phyloP scores from a whole-genome alignment of 768 basidiomycete species.

The Termitomyces sp. region DNA sequence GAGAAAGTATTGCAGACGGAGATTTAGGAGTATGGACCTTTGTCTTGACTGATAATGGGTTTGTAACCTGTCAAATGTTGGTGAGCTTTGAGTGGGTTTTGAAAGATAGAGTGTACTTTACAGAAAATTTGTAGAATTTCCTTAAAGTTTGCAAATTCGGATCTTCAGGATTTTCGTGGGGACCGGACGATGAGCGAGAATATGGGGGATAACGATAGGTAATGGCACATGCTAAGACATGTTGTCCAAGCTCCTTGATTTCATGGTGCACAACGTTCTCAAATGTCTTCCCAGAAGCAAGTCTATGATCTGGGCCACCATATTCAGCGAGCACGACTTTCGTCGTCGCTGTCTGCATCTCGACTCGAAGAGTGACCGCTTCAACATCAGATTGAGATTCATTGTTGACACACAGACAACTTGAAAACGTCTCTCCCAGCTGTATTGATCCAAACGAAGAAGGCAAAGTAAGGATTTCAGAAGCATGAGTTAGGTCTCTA shows the following conservation, averaged over 20 bases:
- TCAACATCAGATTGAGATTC: slow-evolving; percentile 60
- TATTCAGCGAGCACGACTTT: slow-evolving; percentile 61
- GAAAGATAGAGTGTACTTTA: slow-evolving; percentile 31
- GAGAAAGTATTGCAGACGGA: slow-evolving; percentile 62
- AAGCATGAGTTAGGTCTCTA: slow-evolving; percentile 72
- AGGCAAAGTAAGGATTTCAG: slow-evolving; percentile 76
- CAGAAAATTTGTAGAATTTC: slow-evolving; percentile 89
- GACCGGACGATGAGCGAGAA: slow-evolving; percentile 41
- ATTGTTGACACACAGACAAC: slow-evolving; percentile 79
- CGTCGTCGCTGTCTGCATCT: slow-evolving; percentile 77
- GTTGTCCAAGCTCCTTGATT: slow-evolving; percentile 90
- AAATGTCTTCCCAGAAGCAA: slow-evolving; percentile 54
- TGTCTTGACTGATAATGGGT: slow-evolving; percentile 92
- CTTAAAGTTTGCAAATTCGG: slow-evolving; percentile 63
- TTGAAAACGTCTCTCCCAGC: slow-evolving; percentile 84
- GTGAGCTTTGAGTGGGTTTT: neutral
- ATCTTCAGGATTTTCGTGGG: slow-evolving; percentile 46
- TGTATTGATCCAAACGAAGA: slow-evolving; percentile 83
- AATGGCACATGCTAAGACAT: slow-evolving; percentile 83
- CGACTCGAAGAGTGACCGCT: slow-evolving; percentile 62
- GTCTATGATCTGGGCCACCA: slow-evolving; percentile 43
- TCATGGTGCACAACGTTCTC: slow-evolving; percentile 76
- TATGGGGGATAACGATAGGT: slow-evolving; percentile 70
- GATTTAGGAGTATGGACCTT: slow-evolving; percentile 79
- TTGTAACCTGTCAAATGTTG: slow-evolving; percentile 60